Percentiles rank a stretch among this genome's conserved stretches.
These are phyloP conservation scores for Fusarium sp. DNA, from an alignment of 2,329 filamentous ascomycete genomes.

Conservation along the genomic window DNA sequence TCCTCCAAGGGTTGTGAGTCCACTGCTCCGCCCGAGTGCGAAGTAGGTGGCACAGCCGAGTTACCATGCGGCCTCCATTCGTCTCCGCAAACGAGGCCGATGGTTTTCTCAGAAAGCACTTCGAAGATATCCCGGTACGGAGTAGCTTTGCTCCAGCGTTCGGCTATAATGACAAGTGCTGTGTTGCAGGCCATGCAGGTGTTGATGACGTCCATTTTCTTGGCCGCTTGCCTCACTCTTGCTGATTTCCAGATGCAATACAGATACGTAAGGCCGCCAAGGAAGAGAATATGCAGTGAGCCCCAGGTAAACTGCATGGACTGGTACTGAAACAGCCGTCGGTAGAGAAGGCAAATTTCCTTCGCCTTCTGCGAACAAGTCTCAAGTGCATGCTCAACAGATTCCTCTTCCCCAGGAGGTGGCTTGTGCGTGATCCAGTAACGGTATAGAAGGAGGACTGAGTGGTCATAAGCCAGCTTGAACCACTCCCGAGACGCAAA, in stretches of 20 bases:
- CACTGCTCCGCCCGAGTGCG: background rate
- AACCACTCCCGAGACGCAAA: conserved; percentile 55
- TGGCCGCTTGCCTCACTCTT: conserved; percentile 14
- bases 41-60: background rate
- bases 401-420: conserved; percentile 24
- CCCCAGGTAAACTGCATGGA: conserved; percentile 47
- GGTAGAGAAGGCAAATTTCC: conserved; percentile 51
- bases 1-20: conserved; percentile 11
- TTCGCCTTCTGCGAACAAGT: conserved; percentile 28
- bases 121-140: conserved; percentile 51
- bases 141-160: conserved; percentile 49
- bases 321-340: conserved; percentile 47
- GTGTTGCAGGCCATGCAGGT: conserved; percentile 52
- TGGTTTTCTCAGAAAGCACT: conserved; percentile 43
- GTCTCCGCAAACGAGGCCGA: conserved; percentile 43
- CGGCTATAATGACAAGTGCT: conserved; percentile 51
- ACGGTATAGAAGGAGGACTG: conserved; percentile 54
- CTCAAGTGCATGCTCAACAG: conserved; percentile 24
- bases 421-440: conserved; percentile 39
- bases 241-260: conserved; percentile 47
- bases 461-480: conserved; percentile 52
- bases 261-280: conserved; percentile 51
- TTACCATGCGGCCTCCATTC: background rate
- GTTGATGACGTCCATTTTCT: conserved; percentile 43
- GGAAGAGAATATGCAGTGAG: conserved; percentile 51